Conservation (phyloP, 1,139 yeast species). For the Blastobotrys arbuscula region DNA sequence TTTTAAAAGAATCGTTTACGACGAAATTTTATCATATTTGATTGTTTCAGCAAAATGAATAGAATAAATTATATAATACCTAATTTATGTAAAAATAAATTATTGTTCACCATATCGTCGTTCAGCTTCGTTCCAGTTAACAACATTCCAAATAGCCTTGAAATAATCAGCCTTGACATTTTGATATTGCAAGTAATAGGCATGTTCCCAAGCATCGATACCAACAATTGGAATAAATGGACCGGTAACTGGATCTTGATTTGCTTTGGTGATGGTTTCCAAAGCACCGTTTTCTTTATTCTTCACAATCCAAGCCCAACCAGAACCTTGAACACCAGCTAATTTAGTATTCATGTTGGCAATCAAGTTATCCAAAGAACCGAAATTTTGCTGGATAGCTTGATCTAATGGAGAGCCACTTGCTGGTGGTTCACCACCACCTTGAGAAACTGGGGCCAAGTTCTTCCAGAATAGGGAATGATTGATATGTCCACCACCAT, state of each 20-base stretch:
- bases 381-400: constrained; percentile 63
- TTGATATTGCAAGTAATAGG: constrained; percentile 93
- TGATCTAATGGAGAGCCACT: constrained; percentile 52
- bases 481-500: constrained; percentile 92
- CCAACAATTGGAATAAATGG: constrained; percentile 77
- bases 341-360: constrained; percentile 65
- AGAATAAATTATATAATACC: background rate
- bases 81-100: no score
- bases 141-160: constrained; percentile 94
- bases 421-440: constrained; percentile 82
- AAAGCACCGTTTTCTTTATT: constrained; percentile 75
- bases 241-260: constrained; percentile 86
- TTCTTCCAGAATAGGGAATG: constrained; percentile 88
- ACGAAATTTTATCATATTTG: background rate
- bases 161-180: constrained; percentile 93
- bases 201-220: constrained; percentile 98
- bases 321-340: constrained; percentile 95
- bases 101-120: constrained; percentile 40
- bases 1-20: background rate
- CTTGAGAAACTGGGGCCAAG: constrained; percentile 72
- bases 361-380: constrained; percentile 71
- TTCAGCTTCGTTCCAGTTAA: constrained; percentile 95
- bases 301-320: constrained; percentile 95
- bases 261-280: constrained; percentile 79
- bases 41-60: background rate